Evolutionary conservation across 148 eudicot genomes (phyloP), one percentile per base, ranked within the genome.

Genomic region (Silene latifolia): DNA sequence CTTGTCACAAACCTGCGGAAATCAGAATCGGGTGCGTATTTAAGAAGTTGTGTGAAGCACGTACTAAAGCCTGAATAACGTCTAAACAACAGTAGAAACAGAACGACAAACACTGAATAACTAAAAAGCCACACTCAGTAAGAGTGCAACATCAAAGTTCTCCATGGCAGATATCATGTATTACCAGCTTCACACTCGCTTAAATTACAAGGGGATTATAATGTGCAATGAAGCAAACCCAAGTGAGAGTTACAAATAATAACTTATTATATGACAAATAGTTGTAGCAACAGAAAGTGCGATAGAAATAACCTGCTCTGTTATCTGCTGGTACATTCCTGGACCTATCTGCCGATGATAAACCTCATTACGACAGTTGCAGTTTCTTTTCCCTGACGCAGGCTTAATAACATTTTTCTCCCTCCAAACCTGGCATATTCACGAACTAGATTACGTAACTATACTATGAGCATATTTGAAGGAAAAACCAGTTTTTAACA

Each of bases 271-370:
- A 32, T 20, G 67, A 39, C 53, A 20, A 7, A 56, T n/a, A n/a
- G 69, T 53, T 10, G 59, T 74, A 67, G 63, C 73, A 77, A 8
- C 53, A 77, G 32, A 35, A 19, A 10, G 63, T 10, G 58, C 9
- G 57, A 71, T 15, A 62, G 20, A 63, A 69, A 3, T 9, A 65
- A 96, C 99, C 97, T 92, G 97, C 85, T 96, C 97, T 2, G 99
- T 92, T 80, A 92, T 89, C 84, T 96, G 98, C 86, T 96, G 99
- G 87, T 90, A 96, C 99, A 95, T 95, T 74, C 99, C 99, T 5
- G 93, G 98, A 73, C 99, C 99, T 77, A 96, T 96, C 87, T 96
- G 99, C 71, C 85, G 87, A 87, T 96, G 98, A 79, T 96, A 88
- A 69, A 96, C 97, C 80, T 92, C 99, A 75, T 96, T 96, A 63